Base-by-base conservation (phyloP, 2,329 filamentous ascomycete species). In the Arthrobotrys entomopaga region DNA sequence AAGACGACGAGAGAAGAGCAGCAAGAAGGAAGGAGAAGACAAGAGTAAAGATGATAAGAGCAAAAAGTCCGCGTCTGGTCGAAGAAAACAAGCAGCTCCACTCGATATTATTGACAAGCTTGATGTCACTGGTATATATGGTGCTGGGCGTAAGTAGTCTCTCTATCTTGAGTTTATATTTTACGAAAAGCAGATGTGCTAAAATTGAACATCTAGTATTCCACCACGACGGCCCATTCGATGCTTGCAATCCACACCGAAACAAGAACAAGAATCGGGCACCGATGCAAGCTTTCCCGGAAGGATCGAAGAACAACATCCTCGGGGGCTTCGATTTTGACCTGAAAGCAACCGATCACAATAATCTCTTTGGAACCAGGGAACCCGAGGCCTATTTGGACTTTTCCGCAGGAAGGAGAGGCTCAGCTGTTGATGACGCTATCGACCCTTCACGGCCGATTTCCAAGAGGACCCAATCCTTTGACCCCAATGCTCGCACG, bases 161-260 rank as follows among this genome's bases (percentile, higher is more conserved):
- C n/a, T 19, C n/a, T 48, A 29, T 7, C 3, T 19, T n/a, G 57
- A 4, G 24, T 6, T 13, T 13, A 11, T 24, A 52, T 22, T 26
- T 52, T 42, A 50, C 4, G 19, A 46, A 13, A 46, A 3, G 11
- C 7, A 34, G 10, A 34, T 7, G 10, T 42, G 26, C 26, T 65
- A 52, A 40, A 52, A 10, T 42, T n/a, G 15, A 26, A 10, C n/a
- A n/a, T 40, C 34, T 79, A 96, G 93, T 97, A 78, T 97, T 98
- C 82, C 95, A 99, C 79, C 95, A 99, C 80, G 95, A 98, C 79
- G 95, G 95, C 0, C 95, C 95, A 3, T 99, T 97, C 79, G 95
- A 99, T 82, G 95, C 95, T 19, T 91, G 95, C 81, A 96, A 97
- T 81, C 93, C 95, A 3, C 91, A 96, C 81, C 91, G 95, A 77